Conservation (phyloP, 495 filamentous ascomycete species). For the Aspergillus cavernicola region DNA sequence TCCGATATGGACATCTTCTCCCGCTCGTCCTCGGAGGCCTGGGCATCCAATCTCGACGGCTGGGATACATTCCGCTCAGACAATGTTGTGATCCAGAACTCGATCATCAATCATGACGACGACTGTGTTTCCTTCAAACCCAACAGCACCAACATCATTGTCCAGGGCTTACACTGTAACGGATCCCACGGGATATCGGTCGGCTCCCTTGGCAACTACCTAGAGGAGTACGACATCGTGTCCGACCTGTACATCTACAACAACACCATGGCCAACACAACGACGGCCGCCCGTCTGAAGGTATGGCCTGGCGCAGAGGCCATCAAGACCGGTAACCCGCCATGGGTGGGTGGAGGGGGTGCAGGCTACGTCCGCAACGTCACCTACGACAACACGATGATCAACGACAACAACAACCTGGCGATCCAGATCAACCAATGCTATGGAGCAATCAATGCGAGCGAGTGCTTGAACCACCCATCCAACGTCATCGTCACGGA, state of each 20-base stretch:
- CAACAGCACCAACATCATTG: conserved; percentile 3
- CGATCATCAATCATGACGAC: conserved; percentile 5
- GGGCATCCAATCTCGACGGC: conserved; percentile 6
- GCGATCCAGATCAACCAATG: conserved; percentile 1
- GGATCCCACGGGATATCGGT: conserved; percentile 14
- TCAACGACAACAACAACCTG: conserved; percentile 6
- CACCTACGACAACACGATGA: conserved; percentile 10
- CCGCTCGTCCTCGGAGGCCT: background rate
- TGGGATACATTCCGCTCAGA: conserved; percentile 10
- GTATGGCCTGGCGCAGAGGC: conserved; percentile 9
- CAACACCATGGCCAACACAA: conserved; percentile 8
- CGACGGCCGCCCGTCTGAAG: conserved; percentile 7
- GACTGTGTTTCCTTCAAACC: conserved; percentile 15
- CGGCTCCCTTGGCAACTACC: conserved; percentile 11
- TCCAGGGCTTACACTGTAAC: conserved; percentile 8
- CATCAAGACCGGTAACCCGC: background rate
- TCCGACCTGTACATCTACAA: conserved; percentile 11
- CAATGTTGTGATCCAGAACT: conserved; percentile 12
- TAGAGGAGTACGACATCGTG: background rate
- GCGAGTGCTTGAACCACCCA: conserved; percentile 8
- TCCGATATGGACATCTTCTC: conserved; percentile 2
- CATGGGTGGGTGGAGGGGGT: conserved; percentile 1
- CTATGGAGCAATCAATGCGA: conserved; percentile 9
- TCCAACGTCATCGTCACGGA: conserved; percentile 3
- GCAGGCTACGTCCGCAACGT: conserved; percentile 7